These are phyloP conservation scores for Aspergillus sp. DNA, from an alignment of 2,329 filamentous ascomycete species.

Conservation along the genomic window DNA sequence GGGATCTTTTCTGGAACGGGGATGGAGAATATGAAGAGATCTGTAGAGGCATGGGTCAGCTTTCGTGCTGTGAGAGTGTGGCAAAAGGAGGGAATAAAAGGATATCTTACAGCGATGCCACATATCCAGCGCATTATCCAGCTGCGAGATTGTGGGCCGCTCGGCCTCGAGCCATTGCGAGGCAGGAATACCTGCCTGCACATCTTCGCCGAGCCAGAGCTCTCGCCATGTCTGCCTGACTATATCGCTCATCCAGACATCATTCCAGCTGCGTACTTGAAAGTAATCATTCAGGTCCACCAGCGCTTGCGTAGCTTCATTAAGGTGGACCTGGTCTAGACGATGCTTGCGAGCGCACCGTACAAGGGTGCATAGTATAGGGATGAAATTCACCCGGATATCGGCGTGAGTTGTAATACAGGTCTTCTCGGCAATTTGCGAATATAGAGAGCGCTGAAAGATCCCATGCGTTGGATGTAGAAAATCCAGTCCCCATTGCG, in stretches of 20 bases:
- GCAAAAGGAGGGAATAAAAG: too few species aligned
- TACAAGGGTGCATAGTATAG: conserved; percentile 54
- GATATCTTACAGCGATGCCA: conserved; percentile 45
- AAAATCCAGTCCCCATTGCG: conserved; percentile 59
- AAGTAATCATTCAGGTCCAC: conserved; percentile 55
- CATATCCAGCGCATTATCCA: conserved; percentile 42
- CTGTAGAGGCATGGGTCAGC: background rate
- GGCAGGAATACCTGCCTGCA: conserved; percentile 40
- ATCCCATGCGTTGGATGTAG: conserved; percentile 57
- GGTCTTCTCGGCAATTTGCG: conserved; percentile 47
- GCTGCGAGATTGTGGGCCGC: conserved; percentile 39
- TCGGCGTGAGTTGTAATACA: conserved; percentile 50
- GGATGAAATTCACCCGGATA: conserved; percentile 57
- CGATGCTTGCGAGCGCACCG: conserved; percentile 52
- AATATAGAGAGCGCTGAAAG: conserved; percentile 57
- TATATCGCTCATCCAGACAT: conserved; percentile 52
- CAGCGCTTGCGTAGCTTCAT: conserved; percentile 53
- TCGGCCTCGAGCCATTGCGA: conserved; percentile 43
- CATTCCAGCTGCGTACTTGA: conserved; percentile 51
- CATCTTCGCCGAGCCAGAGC: conserved; percentile 50
- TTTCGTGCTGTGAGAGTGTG: too few species aligned
- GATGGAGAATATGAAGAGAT: conserved; percentile 23
- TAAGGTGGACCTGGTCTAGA: conserved; percentile 45
- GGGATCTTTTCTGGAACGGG: conserved; percentile 24
- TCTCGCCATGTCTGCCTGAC: conserved; percentile 51